Conservation (phyloP, 116 monocot species). For the Zostera marina region DNA sequence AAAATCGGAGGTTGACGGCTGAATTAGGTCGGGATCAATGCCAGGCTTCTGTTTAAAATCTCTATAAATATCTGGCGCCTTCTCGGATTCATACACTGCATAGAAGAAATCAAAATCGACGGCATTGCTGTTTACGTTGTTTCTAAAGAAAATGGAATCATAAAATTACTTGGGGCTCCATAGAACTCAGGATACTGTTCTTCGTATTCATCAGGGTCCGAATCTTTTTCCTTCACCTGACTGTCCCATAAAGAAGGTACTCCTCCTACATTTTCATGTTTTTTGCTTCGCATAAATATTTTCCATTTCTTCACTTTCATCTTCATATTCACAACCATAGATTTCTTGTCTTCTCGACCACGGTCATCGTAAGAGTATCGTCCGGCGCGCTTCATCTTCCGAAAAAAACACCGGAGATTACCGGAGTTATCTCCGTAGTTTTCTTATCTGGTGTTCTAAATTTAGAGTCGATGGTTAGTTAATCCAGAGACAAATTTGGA, state of each 20-base stretch:
- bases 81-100: conserved; percentile 38
- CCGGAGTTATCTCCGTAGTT: too few species aligned
- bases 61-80: conserved; percentile 16
- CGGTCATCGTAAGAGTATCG: conserved; percentile 13
- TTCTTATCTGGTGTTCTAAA: too few species aligned
- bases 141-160: neutral
- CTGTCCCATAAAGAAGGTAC: too few species aligned
- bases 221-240: conserved; percentile 12
- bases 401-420: neutral
- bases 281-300: conserved; percentile 23
- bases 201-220: too few species aligned
- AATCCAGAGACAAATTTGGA: too few species aligned
- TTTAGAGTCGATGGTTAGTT: too few species aligned
- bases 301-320: conserved; percentile 48
- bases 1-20: neutral
- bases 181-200: conserved; percentile 14
- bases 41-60: neutral
- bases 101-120: neutral
- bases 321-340: conserved; percentile 41
- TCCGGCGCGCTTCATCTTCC: conserved; percentile 3
- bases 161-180: conserved; percentile 29
- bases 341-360: conserved; percentile 30
- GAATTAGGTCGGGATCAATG: too few species aligned
- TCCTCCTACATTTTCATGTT: conserved; percentile 12
- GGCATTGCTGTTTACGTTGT: neutral